Evolutionary conservation across 83 land plant species (phyloP), one percentile per base, ranked within the genome.

Genomic region (Thuja plicata): DNA sequence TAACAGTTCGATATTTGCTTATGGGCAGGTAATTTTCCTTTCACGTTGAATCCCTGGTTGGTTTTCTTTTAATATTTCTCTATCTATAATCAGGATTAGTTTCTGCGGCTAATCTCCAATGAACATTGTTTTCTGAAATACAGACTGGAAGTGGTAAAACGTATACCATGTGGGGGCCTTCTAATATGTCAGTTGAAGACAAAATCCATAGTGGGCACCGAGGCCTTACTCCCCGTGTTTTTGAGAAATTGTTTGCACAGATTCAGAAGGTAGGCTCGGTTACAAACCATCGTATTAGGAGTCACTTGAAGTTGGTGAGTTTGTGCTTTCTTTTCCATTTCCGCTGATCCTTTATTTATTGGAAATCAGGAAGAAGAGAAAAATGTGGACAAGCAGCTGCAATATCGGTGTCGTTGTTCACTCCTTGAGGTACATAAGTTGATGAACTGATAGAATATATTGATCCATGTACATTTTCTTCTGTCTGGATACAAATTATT

Each of bases 61-160:
- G 87, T 71, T 89, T 52, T 37, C 21, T 85, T 55, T 74, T 85
- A 21, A 35, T 62, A 24, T 13, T 86, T 84, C 9, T 86, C 21
- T 27, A 80, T 80, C 66, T 50, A 30, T 40, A 27, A 24, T 66
- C 30, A 66, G 7, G 6, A 54, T 87, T 41, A 34, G 80, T 87
- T 54, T 15, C 81, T 82, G 70, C 21, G 16, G 57, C 34, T 70
- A 55, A 35, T 60, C 15, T 24, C 38, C 21, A n/a, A 27, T 88
- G 27, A 80, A 54, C 10, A 52, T 86, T 81, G n/a, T 55, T 78
- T 83, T 52, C 62, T 34, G 45, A 17, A 11, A 55, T 84, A 21
- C 90, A 97, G 99, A 98, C 99, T 46, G 99, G 99, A 16, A 98
- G 99, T 87, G 99, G 99, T 13, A 98, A 98, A 88, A 98, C 99